Evolutionary conservation across 2,329 filamentous ascomycete species (phyloP).

Genomic region (Magnaporthiopsis poae): DNA sequence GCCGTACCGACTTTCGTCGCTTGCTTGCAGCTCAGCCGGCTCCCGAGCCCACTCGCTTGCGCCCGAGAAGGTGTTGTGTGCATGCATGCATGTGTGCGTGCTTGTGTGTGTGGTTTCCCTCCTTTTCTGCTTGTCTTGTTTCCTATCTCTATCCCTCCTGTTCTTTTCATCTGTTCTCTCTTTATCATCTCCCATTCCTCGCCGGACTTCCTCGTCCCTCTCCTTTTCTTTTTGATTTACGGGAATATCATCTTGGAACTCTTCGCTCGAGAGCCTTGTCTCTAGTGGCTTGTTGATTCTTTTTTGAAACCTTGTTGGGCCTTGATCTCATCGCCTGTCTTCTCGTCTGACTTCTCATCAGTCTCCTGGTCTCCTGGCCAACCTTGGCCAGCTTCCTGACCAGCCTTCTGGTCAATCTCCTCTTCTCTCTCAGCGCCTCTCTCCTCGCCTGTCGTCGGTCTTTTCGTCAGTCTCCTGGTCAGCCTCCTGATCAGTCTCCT

Average conservation of each 20-base stretch:
- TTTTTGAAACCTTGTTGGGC: background rate
- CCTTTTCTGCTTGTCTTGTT: background rate
- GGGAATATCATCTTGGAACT: background rate
- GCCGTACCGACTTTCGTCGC: background rate
- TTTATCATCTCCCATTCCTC: background rate
- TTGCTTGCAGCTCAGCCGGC: background rate
- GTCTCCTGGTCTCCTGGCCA: no score
- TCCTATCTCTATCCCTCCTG: background rate
- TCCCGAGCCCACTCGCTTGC: background rate
- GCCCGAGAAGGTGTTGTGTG: background rate
- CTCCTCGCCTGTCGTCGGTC: no score
- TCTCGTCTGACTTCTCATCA: no score
- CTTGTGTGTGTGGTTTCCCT: background rate
- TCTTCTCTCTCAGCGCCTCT: no score
- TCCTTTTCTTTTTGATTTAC: background rate
- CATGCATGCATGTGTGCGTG: background rate
- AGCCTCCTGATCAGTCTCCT: no score
- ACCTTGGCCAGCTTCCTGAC: no score
- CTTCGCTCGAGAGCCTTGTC: background rate
- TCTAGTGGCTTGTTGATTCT: background rate
- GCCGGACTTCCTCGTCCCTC: background rate
- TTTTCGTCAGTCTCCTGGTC: no score
- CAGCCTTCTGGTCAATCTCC: no score
- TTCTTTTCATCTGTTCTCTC: background rate
- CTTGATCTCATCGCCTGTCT: background rate